phyloP scores from a whole-genome alignment of 768 basidiomycete species.

The Pleurotus eryngii region DNA sequence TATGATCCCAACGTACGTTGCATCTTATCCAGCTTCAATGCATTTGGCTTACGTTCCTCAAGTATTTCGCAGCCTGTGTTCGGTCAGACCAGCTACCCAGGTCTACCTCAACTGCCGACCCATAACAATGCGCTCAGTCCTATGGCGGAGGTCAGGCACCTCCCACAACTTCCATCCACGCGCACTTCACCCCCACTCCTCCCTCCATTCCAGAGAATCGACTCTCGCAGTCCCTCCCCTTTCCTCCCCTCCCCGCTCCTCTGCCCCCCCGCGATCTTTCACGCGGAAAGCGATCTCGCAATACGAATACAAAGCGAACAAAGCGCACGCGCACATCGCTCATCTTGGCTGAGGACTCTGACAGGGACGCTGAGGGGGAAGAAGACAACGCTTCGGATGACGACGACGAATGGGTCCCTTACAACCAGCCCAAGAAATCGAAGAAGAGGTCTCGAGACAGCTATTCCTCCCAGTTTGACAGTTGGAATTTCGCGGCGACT shows the following conservation, averaged over 20 bases:
- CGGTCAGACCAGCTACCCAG: not conserved
- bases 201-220: not conserved
- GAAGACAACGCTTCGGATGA: not conserved
- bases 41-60: not conserved
- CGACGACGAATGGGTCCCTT: not conserved
- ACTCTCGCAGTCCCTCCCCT: not conserved
- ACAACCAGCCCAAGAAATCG: not conserved
- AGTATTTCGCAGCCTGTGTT: not conserved
- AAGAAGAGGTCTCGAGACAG: not conserved
- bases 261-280: not conserved
- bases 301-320: not conserved
- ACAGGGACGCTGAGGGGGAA: not conserved
- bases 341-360: not conserved
- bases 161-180: constrained; percentile 3
- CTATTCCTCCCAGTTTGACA: not conserved
- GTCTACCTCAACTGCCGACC: not conserved
- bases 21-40: not conserved
- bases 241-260: not conserved
- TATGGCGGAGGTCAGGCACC: constrained; percentile 6
- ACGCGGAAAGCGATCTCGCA: not conserved
- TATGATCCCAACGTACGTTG: not conserved
- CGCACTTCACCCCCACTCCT: not conserved
- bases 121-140: not conserved
- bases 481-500: not conserved
- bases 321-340: not conserved